Conservation (phyloP, 208 protist species). For the Perkinsela sp. region DNA sequence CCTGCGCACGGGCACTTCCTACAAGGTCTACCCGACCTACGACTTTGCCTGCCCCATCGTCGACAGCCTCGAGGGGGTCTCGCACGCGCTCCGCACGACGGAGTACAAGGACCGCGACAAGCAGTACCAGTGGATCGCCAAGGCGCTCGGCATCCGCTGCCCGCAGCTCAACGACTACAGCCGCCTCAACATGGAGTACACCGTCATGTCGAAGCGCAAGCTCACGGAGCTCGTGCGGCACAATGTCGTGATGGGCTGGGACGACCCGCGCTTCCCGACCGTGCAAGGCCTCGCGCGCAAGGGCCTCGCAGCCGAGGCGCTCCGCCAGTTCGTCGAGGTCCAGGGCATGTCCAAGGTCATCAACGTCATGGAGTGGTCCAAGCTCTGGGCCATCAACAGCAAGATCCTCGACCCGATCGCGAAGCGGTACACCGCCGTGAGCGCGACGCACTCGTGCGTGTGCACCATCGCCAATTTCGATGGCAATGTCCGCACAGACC, state of each 20-base stretch:
- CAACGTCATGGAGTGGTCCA: slow-evolving; percentile 91
- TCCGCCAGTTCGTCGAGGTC: slow-evolving; percentile 76
- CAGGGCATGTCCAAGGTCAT: slow-evolving; percentile 83
- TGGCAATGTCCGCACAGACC: slow-evolving; percentile 18
- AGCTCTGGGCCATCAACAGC: slow-evolving; percentile 92
- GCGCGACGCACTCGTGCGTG: slow-evolving; percentile 30
- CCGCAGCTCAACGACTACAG: slow-evolving; percentile 78
- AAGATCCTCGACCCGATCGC: slow-evolving; percentile 81
- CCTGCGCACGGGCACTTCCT: slow-evolving; percentile 56
- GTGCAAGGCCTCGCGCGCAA: slow-evolving; percentile 76
- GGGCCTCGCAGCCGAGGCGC: slow-evolving; percentile 80
- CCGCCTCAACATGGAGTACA: slow-evolving; percentile 91
- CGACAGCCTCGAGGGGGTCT: slow-evolving; percentile 91
- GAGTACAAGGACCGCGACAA: slow-evolving; percentile 93
- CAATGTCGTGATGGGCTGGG: slow-evolving; percentile 81
- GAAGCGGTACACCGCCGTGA: slow-evolving; percentile 80
- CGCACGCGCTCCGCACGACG: slow-evolving; percentile 86
- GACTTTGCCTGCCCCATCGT: slow-evolving; percentile 97
- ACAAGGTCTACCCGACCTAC: slow-evolving; percentile 89
- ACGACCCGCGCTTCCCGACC: slow-evolving; percentile 94
- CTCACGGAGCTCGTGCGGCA: slow-evolving; percentile 86
- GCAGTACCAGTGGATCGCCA: slow-evolving; percentile 85
- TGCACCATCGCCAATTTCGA: slow-evolving; percentile 21
- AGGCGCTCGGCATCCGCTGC: slow-evolving; percentile 60
- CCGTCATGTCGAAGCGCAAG: slow-evolving; percentile 94